phyloP scores from a whole-genome alignment of 805 yeast genomes.

The Metschnikowia bowlesiae region DNA sequence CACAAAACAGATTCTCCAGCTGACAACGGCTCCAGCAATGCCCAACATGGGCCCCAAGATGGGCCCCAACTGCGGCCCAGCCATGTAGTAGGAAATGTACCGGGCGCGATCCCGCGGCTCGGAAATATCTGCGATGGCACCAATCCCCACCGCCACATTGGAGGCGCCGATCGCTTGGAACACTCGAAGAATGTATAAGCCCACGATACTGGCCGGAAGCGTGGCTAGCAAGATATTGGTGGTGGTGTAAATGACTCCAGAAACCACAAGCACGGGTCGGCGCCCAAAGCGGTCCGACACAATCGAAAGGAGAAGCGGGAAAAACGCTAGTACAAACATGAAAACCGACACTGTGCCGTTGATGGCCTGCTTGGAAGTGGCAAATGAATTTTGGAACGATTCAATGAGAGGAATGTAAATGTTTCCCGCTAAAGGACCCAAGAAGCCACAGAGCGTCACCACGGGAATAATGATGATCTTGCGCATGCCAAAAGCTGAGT shows the following conservation, averaged over 20 bases:
- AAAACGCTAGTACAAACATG: conserved; percentile 52
- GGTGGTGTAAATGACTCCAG: conserved; percentile 23
- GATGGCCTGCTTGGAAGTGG: conserved; percentile 38
- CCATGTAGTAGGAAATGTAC: conserved; percentile 31
- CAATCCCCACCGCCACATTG: conserved; percentile 35
- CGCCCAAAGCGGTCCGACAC: conserved; percentile 53
- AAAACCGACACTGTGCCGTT: conserved; percentile 56
- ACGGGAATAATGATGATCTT: conserved; percentile 31
- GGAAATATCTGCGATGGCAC: conserved; percentile 31
- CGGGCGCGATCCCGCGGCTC: conserved; percentile 29
- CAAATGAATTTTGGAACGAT: conserved; percentile 36
- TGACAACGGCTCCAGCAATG: conserved; percentile 21
- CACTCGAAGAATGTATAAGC: conserved; percentile 27
- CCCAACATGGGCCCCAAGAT: conserved; percentile 34
- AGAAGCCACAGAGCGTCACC: conserved; percentile 46
- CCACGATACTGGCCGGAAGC: conserved; percentile 27
- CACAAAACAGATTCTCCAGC: conserved; percentile 36
- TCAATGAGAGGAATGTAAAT: conserved; percentile 55
- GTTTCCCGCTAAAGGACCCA: conserved; percentile 56
- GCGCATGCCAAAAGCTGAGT: conserved; percentile 7
- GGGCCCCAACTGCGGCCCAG: conserved; percentile 40
- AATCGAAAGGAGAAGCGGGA: conserved; percentile 54
- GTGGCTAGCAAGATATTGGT: conserved; percentile 29
- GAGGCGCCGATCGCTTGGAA: conserved; percentile 38
- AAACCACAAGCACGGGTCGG: conserved; percentile 25